Base-by-base conservation (phyloP, 805 yeast genomes). In the Lachancea fermentati region DNA sequence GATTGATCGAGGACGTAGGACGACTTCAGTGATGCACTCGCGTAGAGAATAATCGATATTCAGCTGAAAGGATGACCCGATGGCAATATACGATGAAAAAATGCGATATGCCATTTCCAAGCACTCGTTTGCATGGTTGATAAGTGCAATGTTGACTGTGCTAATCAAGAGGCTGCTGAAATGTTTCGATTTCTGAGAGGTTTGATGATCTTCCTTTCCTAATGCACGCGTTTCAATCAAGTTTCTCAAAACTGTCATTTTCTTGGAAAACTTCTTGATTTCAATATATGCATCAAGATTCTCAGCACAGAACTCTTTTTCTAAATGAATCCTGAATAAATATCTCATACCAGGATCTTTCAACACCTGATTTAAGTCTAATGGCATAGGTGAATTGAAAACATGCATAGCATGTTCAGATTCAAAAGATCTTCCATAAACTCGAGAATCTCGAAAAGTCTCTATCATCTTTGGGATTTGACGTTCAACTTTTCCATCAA, bases 291-390 rank as follows among this genome's bases (percentile, higher is more conserved):
- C 86, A 46, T 81, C 80, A n/a, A 85, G 57, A 51, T 85, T 87
- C 54, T 87, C 96, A 2, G 73, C 73, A 54, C 95, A 86, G 41
- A 72, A 69, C 37, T 78, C 82, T 22, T 68, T 71, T 36, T 73
- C 76, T 37, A 87, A 57, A 55, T 84, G 87, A n/a, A 67, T 65
- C 45, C 78, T 69, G 60, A 87, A 85, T 7, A 85, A 59, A 40
- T 75, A 77, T 39, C 82, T 68, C 66, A 81, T 64, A 0, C 93
- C 96, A 0, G 95, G 94, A 56, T 87, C 95, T 7, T 63, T 60
- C 7, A 87, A 54, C 3, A 81, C 67, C 6, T 69, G 69, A 24
- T 66, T 60, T 28, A 66, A 47, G 13, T 51, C 47, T 11, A 48
- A 37, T 28, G 36, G 32, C 7, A 29, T 13, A 6, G n/a, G 31